Conservation (phyloP, 2,329 filamentous ascomycete genomes). For the Diplocarpon mali region DNA sequence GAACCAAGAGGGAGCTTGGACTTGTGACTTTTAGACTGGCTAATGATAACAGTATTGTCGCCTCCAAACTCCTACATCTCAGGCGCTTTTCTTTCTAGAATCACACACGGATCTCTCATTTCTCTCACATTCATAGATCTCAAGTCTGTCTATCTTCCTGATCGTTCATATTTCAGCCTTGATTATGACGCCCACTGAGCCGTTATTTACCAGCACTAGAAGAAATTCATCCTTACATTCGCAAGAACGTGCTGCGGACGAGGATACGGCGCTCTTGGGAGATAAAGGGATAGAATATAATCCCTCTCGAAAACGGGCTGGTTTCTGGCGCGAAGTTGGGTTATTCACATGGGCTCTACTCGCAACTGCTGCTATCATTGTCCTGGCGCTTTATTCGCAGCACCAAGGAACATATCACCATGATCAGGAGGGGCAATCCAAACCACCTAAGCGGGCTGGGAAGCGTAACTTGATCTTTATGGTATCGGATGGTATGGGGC, state of each 20-base stretch:
- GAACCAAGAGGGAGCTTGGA: too few species aligned
- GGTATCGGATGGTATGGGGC: slow-evolving; percentile 98
- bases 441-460: slow-evolving; percentile 32
- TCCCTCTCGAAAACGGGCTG: slow-evolving; percentile 31
- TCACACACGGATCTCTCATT: not conserved
- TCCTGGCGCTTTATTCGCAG: slow-evolving; percentile 75
- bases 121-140: not conserved
- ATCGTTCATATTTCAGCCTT: not conserved
- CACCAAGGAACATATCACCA: slow-evolving; percentile 60
- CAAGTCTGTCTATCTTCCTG: not conserved
- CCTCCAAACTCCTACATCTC: too few species aligned
- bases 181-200: slow-evolving; percentile 20
- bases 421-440: slow-evolving; percentile 31
- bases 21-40: too few species aligned
- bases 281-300: slow-evolving; percentile 19
- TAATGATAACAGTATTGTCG: too few species aligned
- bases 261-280: slow-evolving; percentile 30
- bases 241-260: slow-evolving; percentile 40
- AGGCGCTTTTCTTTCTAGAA: too few species aligned
- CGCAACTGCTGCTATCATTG: slow-evolving; percentile 66
- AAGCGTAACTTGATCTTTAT: slow-evolving; percentile 97
- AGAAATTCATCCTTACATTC: slow-evolving; percentile 46
- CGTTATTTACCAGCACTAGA: slow-evolving; percentile 25
- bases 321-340: slow-evolving; percentile 60
- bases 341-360: slow-evolving; percentile 75